A percentile compares a stretch with the other conserved stretches of the same genome.
phyloP scores from a whole-genome alignment of 1,284 basidiomycete genomes.

The Sanguinoderma infundibulare region DNA sequence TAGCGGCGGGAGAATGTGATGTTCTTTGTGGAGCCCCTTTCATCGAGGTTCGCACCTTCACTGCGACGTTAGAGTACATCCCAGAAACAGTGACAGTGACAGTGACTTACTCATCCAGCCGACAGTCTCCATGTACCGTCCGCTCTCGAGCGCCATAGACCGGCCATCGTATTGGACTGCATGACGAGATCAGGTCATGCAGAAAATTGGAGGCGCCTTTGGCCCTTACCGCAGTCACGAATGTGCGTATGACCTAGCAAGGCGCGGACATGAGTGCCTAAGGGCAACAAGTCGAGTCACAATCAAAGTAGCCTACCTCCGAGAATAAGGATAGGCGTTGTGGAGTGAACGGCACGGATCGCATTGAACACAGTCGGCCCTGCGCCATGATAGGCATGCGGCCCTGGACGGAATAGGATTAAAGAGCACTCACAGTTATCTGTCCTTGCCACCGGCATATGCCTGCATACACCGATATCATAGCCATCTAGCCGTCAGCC shows the following conservation, averaged over 20 bases:
- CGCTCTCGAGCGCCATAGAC: slow-evolving; percentile 78
- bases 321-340: slow-evolving; percentile 80
- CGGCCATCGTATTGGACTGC: slow-evolving; percentile 62
- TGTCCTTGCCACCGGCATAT: slow-evolving; percentile 65
- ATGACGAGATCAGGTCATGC: neutral
- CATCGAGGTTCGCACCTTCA: slow-evolving; percentile 56
- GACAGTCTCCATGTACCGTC: slow-evolving; percentile 88
- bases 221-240: slow-evolving; percentile 67
- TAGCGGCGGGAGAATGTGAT: slow-evolving; percentile 72
- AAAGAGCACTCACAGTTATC: slow-evolving; percentile 55
- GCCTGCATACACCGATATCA: slow-evolving; percentile 41
- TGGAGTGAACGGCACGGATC: slow-evolving; percentile 71
- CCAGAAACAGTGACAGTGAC: neutral
- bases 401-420: slow-evolving; percentile 17
- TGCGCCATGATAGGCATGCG: slow-evolving; percentile 31
- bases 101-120: slow-evolving; percentile 35
- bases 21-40: slow-evolving; percentile 46
- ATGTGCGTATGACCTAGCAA: slow-evolving; percentile 83
- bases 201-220: neutral
- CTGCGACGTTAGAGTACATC: neutral
- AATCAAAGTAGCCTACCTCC: slow-evolving; percentile 52
- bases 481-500: neutral
- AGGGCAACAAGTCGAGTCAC: neutral
- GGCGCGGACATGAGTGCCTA: neutral
- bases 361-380: slow-evolving; percentile 76